A percentile compares a stretch with the other conserved stretches of the same genome.
Conservation (phyloP, 768 basidiomycete genomes). For the Rubroboletus pulcherrimus region DNA sequence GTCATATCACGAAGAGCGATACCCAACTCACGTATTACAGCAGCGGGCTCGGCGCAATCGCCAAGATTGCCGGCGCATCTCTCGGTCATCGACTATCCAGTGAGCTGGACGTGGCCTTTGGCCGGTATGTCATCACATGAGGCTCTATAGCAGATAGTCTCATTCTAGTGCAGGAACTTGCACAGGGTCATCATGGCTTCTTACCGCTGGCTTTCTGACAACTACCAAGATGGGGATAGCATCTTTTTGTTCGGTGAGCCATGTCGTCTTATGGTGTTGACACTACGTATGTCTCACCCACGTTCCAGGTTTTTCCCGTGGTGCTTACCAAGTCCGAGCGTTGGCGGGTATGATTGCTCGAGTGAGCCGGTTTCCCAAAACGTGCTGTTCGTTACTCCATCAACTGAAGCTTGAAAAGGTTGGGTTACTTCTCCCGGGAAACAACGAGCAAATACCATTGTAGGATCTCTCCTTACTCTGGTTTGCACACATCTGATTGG, state of each 20-base stretch:
- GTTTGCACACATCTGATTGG: not conserved
- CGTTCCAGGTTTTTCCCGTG: constrained; percentile 42
- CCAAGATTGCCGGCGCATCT: constrained; percentile 20
- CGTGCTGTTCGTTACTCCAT: not conserved
- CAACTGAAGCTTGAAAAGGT: constrained; percentile 27
- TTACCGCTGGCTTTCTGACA: constrained; percentile 41
- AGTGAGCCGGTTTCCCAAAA: constrained; percentile 18
- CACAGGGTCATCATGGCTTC: constrained; percentile 33
- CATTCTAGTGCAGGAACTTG: constrained; percentile 30
- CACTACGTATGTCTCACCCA: not conserved
- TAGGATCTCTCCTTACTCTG: constrained; percentile 6
- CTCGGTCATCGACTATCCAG: constrained; percentile 21
- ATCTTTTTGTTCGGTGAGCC: constrained; percentile 41
- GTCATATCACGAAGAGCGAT: constrained; percentile 32
- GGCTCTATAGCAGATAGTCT: not conserved
- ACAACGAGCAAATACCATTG: constrained; percentile 42
- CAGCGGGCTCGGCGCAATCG: constrained; percentile 39
- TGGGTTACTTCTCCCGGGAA: constrained; percentile 39
- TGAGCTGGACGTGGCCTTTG: constrained; percentile 35
- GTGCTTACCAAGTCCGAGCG: constrained; percentile 43
- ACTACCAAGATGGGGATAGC: constrained; percentile 35
- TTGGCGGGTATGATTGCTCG: constrained; percentile 43
- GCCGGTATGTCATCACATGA: constrained; percentile 26
- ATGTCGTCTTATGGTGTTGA: not conserved
- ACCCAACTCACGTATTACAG: constrained; percentile 39